Conservation (phyloP, 2,329 filamentous ascomycete genomes). For the Didymella pinodella region DNA sequence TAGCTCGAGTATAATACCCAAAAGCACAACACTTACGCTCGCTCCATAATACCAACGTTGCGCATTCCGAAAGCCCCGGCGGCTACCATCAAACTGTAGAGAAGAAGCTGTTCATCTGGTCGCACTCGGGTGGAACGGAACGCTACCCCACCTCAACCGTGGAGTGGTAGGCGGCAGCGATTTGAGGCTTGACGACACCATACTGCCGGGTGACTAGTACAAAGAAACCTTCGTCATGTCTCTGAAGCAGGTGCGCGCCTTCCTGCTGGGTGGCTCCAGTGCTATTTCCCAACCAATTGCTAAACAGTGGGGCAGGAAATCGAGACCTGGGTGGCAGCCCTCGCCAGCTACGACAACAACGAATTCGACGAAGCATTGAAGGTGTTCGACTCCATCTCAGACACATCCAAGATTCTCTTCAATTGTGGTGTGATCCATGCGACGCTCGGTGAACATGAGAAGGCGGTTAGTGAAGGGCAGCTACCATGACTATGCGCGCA, state of each 20-base stretch:
- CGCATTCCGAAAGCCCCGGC: constrained; percentile 39
- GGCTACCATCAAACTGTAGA: constrained; percentile 34
- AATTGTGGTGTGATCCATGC: constrained; percentile 98
- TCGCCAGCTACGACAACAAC: constrained; percentile 93
- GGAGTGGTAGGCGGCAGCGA: constrained; percentile 37
- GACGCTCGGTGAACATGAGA: constrained; percentile 92
- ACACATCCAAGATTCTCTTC: constrained; percentile 98
- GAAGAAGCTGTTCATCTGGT: constrained; percentile 26
- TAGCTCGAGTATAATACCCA: constrained; percentile 27
- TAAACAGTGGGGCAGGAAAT: constrained; percentile 75
- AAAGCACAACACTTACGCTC: constrained; percentile 21
- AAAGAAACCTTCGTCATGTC: constrained; percentile 54
- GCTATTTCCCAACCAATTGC: constrained; percentile 32
- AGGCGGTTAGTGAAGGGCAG: constrained; percentile 72
- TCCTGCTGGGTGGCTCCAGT: constrained; percentile 17
- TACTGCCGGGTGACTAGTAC: constrained; percentile 51
- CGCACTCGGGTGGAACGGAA: constrained; percentile 32
- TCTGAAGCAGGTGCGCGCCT: constrained; percentile 55
- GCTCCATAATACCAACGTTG: constrained; percentile 27
- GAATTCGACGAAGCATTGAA: constrained; percentile 90
- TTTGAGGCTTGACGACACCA: constrained; percentile 51
- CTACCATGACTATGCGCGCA: constrained; percentile 3
- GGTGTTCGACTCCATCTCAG: constrained; percentile 85
- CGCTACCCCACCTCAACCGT: constrained; percentile 31
- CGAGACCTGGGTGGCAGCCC: constrained; percentile 94